Evolutionary conservation across 176 grass and related monocot genomes (phyloP).

Genomic region (Miscanthus lutarioriparius): DNA sequence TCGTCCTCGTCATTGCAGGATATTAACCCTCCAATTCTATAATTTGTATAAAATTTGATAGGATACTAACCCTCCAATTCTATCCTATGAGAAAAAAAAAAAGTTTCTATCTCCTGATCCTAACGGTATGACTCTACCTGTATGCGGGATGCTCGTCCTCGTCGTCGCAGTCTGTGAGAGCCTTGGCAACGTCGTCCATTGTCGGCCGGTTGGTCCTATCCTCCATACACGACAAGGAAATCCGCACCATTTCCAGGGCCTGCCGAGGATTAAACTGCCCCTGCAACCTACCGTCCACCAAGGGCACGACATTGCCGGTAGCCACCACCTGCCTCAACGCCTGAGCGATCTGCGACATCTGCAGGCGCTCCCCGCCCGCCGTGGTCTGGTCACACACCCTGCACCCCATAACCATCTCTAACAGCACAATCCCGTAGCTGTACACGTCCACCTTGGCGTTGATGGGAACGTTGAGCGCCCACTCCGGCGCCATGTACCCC

Average conservation of each 20-base stretch:
- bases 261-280: slow-evolving; percentile 36
- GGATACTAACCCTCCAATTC: too few species aligned
- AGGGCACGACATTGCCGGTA: slow-evolving; percentile 6
- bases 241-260: slow-evolving; percentile 37
- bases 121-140: too few species aligned
- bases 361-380: neutral
- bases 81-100: too few species aligned
- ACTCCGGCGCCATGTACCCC: slow-evolving; percentile 29
- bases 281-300: slow-evolving; percentile 38
- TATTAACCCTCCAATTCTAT: too few species aligned
- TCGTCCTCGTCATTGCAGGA: too few species aligned
- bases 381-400: neutral
- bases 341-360: slow-evolving; percentile 15
- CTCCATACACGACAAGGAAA: slow-evolving; percentile 29
- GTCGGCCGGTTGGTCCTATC: slow-evolving; percentile 29
- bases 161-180: neutral
- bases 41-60: too few species aligned
- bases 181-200: neutral
- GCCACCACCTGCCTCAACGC: slow-evolving; percentile 27
- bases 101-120: too few species aligned
- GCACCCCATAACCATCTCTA: slow-evolving; percentile 1
- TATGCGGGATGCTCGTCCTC: too few species aligned
- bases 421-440: slow-evolving; percentile 3
- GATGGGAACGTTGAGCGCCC: slow-evolving; percentile 10
- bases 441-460: slow-evolving; percentile 21